Base-by-base conservation (phyloP, 306 rosid genomes). In the Parietaria judaica region DNA sequence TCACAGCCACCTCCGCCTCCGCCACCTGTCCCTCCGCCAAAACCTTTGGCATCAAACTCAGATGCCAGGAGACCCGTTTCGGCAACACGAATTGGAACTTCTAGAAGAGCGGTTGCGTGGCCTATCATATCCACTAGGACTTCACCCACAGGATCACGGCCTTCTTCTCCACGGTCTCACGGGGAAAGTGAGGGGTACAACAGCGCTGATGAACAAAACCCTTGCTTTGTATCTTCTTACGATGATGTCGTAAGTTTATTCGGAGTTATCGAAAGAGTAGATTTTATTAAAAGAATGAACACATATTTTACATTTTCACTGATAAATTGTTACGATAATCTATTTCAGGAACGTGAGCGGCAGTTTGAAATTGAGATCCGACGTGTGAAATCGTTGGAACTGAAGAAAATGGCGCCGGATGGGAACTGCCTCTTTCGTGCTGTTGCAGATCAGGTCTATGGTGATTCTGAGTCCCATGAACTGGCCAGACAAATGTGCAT, bases 381-480 rank as follows among this genome's bases (percentile, higher is more conserved):
- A 79, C 86, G 95, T 51, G 79, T 71, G 45, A 88, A 84, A 70
- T 95, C 96, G 64, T 84, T 72, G 36, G 96, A 92, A 80, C 90
- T 92, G 10, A 92, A 82, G 84, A 84, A 74, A 71, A 92, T 92
- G 99, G 61, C 78, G 81, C 87, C 63, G 79, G 99, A 92, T 82
- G 99, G 99, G 46, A 92, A 92, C 75, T 92, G 99, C 70, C 99
- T 92, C 68, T 92, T 92, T 66, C 96, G 95, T 70, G 96, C 96
- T 48, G 85, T 92, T 75, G 95, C 88, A 44, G 96, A 92, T 74
- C 99, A 86, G 73, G 99, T 92, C 63, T 92, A 92, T 67, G 99
- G 99, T 74, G 99, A 92, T 60, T 80, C 84, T 38, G 99, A 92
- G 60, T 39, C 11, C 1, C 86, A 76, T 70, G 99, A 92, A 74